Percentiles rank a stretch among this genome's conserved stretches.
These are phyloP conservation scores for Solanum medicagineum DNA, from an alignment of 257 asterid genomes.

Conservation along the genomic window DNA sequence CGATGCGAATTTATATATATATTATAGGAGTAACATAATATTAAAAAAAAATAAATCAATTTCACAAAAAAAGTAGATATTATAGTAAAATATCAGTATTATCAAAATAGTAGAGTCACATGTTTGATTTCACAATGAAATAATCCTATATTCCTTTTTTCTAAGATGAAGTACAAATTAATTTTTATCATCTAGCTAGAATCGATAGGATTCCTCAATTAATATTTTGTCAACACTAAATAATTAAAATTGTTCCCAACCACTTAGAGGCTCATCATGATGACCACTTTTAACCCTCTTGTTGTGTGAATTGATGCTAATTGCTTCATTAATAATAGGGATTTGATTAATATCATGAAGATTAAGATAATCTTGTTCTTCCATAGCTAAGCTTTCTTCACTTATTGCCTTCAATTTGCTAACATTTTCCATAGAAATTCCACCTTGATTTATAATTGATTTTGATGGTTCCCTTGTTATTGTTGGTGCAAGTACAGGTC, in stretches of 20 bases:
- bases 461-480: background rate
- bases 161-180: background rate
- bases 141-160: background rate
- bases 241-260: background rate
- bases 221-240: too few species aligned
- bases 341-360: background rate
- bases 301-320: background rate
- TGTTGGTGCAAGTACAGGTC: constrained; percentile 10
- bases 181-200: background rate
- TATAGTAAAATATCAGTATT: background rate
- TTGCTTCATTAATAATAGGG: background rate
- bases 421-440: background rate
- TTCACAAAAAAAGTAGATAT: background rate
- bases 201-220: background rate
- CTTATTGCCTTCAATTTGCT: background rate
- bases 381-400: background rate
- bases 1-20: too few species aligned
- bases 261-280: background rate
- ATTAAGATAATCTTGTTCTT: background rate
- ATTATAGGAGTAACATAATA: too few species aligned
- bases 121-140: background rate
- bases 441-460: background rate
- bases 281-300: background rate
- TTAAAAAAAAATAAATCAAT: too few species aligned
- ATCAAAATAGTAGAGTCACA: background rate